phyloP scores from a whole-genome alignment of 192 early-diverging fungal species.

The Coemansia sp. region DNA sequence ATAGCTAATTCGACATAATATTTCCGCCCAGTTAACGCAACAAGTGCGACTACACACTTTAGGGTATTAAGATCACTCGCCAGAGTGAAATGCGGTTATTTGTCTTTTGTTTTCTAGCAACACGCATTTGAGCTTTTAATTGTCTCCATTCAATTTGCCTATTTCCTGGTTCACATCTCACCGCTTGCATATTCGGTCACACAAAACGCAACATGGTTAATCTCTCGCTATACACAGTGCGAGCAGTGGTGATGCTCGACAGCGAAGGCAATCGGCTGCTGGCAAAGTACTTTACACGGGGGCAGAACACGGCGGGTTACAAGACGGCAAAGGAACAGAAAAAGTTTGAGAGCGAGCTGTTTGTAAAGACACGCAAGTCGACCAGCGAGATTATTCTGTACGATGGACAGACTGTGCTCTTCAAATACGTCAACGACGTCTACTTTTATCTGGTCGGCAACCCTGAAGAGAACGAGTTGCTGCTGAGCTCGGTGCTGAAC shows the following conservation, averaged over 20 bases:
- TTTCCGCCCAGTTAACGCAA: too few relatives aligned
- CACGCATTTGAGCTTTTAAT: neutral
- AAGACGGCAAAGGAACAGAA: conserved; percentile 76
- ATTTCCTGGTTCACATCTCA: neutral
- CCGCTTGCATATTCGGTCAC: neutral
- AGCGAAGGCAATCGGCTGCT: conserved; percentile 87
- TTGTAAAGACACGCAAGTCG: conserved; percentile 84
- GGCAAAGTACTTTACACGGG: conserved; percentile 83
- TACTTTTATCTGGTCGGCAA: conserved; percentile 90
- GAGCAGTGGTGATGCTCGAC: conserved; percentile 90
- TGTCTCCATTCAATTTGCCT: neutral
- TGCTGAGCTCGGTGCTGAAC: conserved; percentile 75
- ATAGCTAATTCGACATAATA: too few relatives aligned
- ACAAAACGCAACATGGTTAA: conserved; percentile 60
- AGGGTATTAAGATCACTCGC: too few relatives aligned
- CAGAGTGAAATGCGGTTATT: too few relatives aligned
- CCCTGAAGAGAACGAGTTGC: conserved; percentile 91
- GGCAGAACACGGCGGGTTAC: conserved; percentile 18
- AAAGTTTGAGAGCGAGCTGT: conserved; percentile 88
- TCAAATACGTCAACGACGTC: conserved; percentile 81
- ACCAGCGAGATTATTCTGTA: conserved; percentile 88
- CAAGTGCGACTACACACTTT: too few relatives aligned
- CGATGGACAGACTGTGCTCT: conserved; percentile 88
- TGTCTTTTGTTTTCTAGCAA: neutral
- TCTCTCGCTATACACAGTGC: conserved; percentile 81